A percentile compares a stretch with the other conserved stretches of the same genome.
Evolutionary conservation across 768 basidiomycete species (phyloP).

Genomic region (Leucocoprinus birnbaumii): DNA sequence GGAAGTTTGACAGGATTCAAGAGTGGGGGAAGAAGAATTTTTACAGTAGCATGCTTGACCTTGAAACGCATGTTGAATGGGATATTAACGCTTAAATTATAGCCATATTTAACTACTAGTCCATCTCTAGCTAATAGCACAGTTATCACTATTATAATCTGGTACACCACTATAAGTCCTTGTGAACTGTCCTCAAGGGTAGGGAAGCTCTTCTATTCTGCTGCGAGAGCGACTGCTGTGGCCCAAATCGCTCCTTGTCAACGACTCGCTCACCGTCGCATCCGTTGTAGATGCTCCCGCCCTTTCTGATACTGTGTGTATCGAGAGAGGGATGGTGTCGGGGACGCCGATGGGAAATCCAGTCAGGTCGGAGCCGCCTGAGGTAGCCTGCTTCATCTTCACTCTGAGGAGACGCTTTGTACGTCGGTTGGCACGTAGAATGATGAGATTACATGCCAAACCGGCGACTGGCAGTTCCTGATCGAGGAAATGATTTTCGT

Average conservation of each 20-base stretch:
- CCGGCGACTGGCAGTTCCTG: constrained; percentile 6
- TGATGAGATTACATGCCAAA: constrained; percentile 5
- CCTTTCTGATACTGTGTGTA: no score
- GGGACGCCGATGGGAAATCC: background rate
- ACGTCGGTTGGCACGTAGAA: constrained; percentile 3
- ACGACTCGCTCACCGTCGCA: no score
- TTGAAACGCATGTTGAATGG: constrained; percentile 5
- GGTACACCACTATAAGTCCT: background rate
- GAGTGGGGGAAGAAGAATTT: constrained; percentile 17
- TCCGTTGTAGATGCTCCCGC: no score
- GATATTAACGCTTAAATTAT: background rate
- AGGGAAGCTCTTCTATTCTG: constrained; percentile 6
- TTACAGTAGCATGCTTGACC: background rate
- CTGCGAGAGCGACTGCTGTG: background rate
- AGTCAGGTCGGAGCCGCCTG: background rate
- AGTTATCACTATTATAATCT: background rate
- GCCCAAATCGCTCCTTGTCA: no score
- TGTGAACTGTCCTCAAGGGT: background rate
- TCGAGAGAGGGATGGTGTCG: background rate
- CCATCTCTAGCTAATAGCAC: no score
- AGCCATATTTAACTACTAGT: no score
- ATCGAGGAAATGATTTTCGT: no score
- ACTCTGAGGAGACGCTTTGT: background rate
- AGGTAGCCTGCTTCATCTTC: background rate
- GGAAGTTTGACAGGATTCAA: constrained; percentile 17